A percentile compares a stretch with the other conserved stretches of the same genome.
Evolutionary conservation across 352 stramenopile species (phyloP).

Genomic region (Pythium phragmiticola): DNA sequence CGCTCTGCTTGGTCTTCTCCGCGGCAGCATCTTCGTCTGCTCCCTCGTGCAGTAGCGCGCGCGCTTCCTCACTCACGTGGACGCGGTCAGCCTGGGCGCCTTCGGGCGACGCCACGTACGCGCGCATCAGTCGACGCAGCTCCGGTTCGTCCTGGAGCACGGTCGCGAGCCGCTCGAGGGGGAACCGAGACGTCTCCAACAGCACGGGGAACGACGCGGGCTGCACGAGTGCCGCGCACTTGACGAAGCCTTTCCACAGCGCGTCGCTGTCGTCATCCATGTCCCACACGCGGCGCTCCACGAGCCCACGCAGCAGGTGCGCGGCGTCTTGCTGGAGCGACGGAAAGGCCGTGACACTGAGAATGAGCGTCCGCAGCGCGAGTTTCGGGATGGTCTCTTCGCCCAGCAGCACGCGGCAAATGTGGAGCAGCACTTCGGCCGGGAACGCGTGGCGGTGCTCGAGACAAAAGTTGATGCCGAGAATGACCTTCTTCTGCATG

Average conservation of each 20-base stretch:
- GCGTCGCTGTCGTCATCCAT: constrained; percentile 44
- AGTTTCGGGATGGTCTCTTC: constrained; percentile 66
- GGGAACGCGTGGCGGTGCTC: constrained; percentile 80
- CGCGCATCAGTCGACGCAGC: constrained; percentile 43
- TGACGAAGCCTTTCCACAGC: constrained; percentile 81
- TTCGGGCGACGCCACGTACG: constrained; percentile 33
- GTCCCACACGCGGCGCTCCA: constrained; percentile 57
- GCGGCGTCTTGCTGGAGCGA: constrained; percentile 64
- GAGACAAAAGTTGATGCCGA: constrained; percentile 77
- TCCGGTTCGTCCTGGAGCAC: constrained; percentile 64
- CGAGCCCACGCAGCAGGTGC: constrained; percentile 52
- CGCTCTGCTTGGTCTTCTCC: background rate
- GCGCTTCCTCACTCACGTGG: constrained; percentile 19
- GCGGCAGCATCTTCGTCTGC: background rate
- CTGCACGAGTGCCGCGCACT: constrained; percentile 71
- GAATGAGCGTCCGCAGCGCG: constrained; percentile 72
- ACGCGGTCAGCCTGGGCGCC: constrained; percentile 6
- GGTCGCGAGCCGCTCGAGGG: constrained; percentile 41
- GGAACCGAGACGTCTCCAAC: constrained; percentile 38
- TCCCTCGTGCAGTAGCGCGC: constrained; percentile 15
- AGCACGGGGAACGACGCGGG: constrained; percentile 69
- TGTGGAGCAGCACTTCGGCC: constrained; percentile 66
- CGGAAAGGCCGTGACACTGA: constrained; percentile 71
- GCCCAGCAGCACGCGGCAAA: constrained; percentile 61
- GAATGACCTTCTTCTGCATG: constrained; percentile 80